Percentiles rank a stretch among this genome's conserved stretches.
Conservation (phyloP, 768 basidiomycete species). For the Leccinum aurantiacum region DNA sequence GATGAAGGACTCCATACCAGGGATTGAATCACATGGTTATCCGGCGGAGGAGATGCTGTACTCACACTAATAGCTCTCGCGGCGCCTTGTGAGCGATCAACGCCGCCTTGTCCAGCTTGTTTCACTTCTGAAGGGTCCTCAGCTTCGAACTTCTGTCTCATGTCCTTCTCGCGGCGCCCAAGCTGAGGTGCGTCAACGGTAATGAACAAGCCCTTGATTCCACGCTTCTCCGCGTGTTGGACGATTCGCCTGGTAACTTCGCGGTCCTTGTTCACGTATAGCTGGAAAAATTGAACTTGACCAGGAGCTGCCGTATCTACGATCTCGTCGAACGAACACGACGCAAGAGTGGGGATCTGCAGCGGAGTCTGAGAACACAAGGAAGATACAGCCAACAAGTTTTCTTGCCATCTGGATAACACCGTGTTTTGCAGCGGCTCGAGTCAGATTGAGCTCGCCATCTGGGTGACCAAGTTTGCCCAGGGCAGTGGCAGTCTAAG, state of each 20-base stretch:
- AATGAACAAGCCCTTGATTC: constrained; percentile 92
- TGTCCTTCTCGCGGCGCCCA: constrained; percentile 92
- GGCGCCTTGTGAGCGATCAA: constrained; percentile 87
- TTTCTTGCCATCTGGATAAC: constrained; percentile 67
- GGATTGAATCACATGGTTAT: constrained; percentile 1
- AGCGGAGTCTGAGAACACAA: not conserved
- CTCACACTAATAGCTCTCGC: constrained; percentile 89
- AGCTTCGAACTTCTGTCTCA: constrained; percentile 94
- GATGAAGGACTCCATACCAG: constrained; percentile 72
- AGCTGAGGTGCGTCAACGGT: constrained; percentile 98
- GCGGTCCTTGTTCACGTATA: constrained; percentile 90
- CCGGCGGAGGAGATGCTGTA: not conserved
- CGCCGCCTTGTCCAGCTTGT: constrained; percentile 49
- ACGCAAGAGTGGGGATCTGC: constrained; percentile 93
- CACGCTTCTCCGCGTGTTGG: constrained; percentile 85
- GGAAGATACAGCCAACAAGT: not conserved
- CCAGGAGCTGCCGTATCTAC: constrained; percentile 79
- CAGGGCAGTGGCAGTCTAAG: constrained; percentile 76
- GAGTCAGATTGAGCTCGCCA: constrained; percentile 88
- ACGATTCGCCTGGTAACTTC: constrained; percentile 83
- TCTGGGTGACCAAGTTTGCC: constrained; percentile 96
- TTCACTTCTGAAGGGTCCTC: constrained; percentile 44
- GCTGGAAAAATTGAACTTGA: constrained; percentile 84
- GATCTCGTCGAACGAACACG: constrained; percentile 94
- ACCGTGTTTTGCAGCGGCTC: constrained; percentile 79